phyloP scores from a whole-genome alignment of 495 filamentous ascomycete genomes.

The Tuber calosporum region DNA sequence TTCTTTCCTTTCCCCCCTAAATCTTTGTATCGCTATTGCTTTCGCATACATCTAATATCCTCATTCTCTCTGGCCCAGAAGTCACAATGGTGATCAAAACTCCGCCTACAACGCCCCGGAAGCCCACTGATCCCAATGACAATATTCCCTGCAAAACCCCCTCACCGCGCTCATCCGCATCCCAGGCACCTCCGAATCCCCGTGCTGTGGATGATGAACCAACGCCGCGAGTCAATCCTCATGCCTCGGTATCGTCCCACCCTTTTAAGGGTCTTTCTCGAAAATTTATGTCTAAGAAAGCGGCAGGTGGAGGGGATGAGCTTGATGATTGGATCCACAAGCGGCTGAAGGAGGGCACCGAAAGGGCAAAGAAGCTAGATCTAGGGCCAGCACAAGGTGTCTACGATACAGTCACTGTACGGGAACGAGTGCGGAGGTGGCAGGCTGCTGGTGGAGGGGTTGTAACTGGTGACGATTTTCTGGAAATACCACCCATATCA shows the following conservation, averaged over 20 bases:
- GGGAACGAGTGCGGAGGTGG: slow-evolving; percentile 39
- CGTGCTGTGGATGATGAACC: slow-evolving; percentile 39
- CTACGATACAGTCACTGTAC: slow-evolving; percentile 52
- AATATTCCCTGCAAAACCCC: slow-evolving; percentile 41
- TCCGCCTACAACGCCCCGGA: slow-evolving; percentile 27
- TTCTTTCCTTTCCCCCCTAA: no score
- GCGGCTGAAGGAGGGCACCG: slow-evolving; percentile 29
- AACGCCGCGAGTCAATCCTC: slow-evolving; percentile 35
- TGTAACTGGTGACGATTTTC: slow-evolving; percentile 32
- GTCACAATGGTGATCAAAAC: slow-evolving; percentile 1
- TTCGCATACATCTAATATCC: neutral
- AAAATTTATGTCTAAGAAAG: slow-evolving; percentile 36
- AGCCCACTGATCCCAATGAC: slow-evolving; percentile 32
- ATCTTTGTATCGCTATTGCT: neutral
- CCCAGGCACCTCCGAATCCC: slow-evolving; percentile 40
- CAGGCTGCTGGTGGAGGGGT: slow-evolving; percentile 41
- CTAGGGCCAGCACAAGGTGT: slow-evolving; percentile 49
- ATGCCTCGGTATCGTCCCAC: slow-evolving; percentile 20
- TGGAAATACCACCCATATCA: slow-evolving; percentile 37
- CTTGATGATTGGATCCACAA: slow-evolving; percentile 33
- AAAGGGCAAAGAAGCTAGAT: slow-evolving; percentile 44
- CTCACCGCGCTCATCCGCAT: slow-evolving; percentile 40
- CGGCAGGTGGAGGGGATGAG: slow-evolving; percentile 22
- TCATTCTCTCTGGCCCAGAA: neutral
- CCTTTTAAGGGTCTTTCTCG: slow-evolving; percentile 32